A percentile compares a stretch with the other conserved stretches of the same genome.
Conservation (phyloP, 2,329 filamentous ascomycete species). For the Xylariaceae sp. region DNA sequence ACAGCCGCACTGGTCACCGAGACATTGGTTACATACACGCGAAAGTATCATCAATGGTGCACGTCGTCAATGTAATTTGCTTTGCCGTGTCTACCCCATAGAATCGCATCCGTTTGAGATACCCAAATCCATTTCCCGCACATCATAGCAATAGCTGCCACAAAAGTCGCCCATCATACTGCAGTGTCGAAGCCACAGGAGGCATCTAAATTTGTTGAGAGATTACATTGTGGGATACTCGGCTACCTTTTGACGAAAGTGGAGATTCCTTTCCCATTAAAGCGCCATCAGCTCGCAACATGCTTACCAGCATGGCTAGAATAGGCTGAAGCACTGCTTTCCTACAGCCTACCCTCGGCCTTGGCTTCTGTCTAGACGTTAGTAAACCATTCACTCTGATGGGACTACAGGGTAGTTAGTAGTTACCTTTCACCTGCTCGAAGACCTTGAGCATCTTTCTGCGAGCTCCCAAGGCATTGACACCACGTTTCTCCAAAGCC, state of each 20-base stretch:
- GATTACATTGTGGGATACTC: background rate
- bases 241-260: background rate
- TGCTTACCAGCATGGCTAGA: background rate
- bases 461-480: conserved; percentile 88
- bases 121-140: background rate
- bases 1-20: background rate
- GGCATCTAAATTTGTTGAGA: background rate
- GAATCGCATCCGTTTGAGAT: conserved; percentile 4
- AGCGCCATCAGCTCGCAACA: background rate
- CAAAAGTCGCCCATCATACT: background rate
- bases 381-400: conserved; percentile 19
- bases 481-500: conserved; percentile 84
- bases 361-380: conserved; percentile 55
- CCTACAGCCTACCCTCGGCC: conserved; percentile 63
- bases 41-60: background rate
- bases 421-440: conserved; percentile 78
- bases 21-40: background rate
- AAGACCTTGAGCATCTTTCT: conserved; percentile 99
- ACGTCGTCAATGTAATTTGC: background rate
- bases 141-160: background rate
- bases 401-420: background rate
- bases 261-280: background rate
- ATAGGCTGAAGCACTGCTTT: background rate
- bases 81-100: conserved; percentile 2
- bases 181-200: background rate